These are phyloP conservation scores for Candida arabinofermentans DNA, from an alignment of 805 yeast genomes.

Conservation along the genomic window DNA sequence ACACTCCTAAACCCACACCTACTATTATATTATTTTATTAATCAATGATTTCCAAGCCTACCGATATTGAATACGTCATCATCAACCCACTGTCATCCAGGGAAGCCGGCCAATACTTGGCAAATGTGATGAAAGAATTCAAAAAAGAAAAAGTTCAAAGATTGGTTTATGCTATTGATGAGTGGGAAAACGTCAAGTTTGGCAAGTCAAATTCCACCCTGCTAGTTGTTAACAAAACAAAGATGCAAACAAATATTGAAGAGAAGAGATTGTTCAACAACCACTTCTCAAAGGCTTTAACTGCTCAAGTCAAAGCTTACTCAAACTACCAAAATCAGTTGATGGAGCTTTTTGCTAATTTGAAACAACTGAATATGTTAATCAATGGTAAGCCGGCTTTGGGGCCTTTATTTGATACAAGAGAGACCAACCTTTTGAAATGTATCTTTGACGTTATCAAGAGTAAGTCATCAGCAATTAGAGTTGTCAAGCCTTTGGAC, in stretches of 20 bases:
- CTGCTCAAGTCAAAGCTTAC: neutral
- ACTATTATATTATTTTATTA: neutral
- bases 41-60: neutral
- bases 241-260: neutral
- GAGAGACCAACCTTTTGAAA: slow-evolving; percentile 11
- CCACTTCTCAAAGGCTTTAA: slow-evolving; percentile 12
- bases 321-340: slow-evolving; percentile 6
- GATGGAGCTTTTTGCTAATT: slow-evolving; percentile 3
- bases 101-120: slow-evolving; percentile 14
- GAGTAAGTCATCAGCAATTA: slow-evolving; percentile 1
- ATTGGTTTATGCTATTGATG: neutral
- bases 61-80: neutral
- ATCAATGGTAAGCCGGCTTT: slow-evolving; percentile 1
- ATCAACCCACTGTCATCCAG: slow-evolving; percentile 12
- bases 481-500: too few relatives aligned
- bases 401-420: slow-evolving; percentile 10
- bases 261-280: slow-evolving; percentile 3
- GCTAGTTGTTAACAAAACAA: neutral
- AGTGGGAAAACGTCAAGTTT: neutral
- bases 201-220: neutral
- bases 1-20: neutral
- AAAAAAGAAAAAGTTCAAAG: slow-evolving; percentile 20
- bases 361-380: slow-evolving; percentile 15
- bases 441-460: slow-evolving; percentile 8
- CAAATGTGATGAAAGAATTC: slow-evolving; percentile 16